These are phyloP conservation scores for Citrullus amarus DNA, from an alignment of 306 rosid species.

Conservation along the genomic window DNA sequence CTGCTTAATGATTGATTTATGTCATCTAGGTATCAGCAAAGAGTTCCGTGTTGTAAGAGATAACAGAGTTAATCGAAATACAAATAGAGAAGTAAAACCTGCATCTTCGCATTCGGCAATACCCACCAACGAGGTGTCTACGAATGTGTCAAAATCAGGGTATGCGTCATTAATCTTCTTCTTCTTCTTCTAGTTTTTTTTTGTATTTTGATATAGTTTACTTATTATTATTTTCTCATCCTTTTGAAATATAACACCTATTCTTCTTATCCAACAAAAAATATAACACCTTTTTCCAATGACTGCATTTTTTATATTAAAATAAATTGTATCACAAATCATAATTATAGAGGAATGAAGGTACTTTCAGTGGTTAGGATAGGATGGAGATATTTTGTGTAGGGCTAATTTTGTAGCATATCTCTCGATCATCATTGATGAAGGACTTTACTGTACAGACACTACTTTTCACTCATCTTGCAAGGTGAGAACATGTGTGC, in stretches of 20 bases:
- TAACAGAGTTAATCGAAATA: conserved; percentile 55
- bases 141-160: conserved; percentile 47
- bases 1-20: conserved; percentile 19
- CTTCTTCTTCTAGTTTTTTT: background rate
- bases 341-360: background rate
- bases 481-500: background rate
- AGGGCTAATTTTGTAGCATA: background rate
- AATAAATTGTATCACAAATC: background rate
- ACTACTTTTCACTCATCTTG: background rate
- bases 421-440: background rate
- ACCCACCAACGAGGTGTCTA: conserved; percentile 23
- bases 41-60: conserved; percentile 94
- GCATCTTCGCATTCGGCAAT: conserved; percentile 25
- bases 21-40: conserved; percentile 48
- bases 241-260: background rate
- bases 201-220: background rate
- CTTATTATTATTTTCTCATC: background rate
- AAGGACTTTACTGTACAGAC: background rate
- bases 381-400: background rate
- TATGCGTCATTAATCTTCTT: conserved; percentile 19
- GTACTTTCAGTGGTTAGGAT: background rate
- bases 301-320: background rate
- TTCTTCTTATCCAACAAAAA: too few species aligned
- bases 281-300: background rate
- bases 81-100: conserved; percentile 55